Conservation (phyloP, 2,329 filamentous ascomycete genomes). For the Calcarisporium arbuscula region DNA sequence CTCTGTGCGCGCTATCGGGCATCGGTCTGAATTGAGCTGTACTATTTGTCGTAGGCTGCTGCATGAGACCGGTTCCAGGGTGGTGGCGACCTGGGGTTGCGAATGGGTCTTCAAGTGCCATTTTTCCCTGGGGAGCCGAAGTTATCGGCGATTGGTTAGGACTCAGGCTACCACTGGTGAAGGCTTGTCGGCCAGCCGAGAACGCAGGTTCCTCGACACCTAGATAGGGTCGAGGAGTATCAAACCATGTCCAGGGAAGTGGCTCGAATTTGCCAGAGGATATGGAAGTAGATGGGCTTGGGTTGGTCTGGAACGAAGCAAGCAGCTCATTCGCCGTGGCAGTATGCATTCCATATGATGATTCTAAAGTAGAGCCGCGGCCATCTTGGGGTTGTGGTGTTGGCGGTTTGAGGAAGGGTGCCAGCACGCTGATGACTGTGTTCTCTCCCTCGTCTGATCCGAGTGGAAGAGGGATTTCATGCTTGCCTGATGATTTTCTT, state of each 20-base stretch:
- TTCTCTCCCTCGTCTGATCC: conserved; percentile 26
- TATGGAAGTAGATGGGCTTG: conserved; percentile 21
- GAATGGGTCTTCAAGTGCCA: conserved; percentile 26
- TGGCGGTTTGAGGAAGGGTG: conserved; percentile 41
- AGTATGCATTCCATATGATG: conserved; percentile 51
- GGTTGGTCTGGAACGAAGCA: conserved; percentile 28
- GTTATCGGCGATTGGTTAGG: conserved; percentile 17
- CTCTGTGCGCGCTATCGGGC: conserved; percentile 26
- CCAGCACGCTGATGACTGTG: conserved; percentile 41
- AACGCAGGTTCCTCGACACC: conserved; percentile 11
- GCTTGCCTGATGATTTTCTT: no score
- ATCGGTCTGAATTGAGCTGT: no score
- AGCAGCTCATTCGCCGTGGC: conserved; percentile 45
- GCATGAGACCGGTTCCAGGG: no score
- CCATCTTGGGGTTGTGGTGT: conserved; percentile 34
- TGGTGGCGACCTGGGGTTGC: conserved; percentile 17
- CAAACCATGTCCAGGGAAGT: conserved; percentile 48
- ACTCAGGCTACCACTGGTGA: conserved; percentile 19
- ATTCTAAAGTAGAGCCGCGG: conserved; percentile 28
- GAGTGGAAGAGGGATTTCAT: conserved; percentile 1
- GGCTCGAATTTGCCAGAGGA: conserved; percentile 26
- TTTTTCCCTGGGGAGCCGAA: conserved; percentile 6
- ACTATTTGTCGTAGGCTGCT: no score
- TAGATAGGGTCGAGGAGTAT: conserved; percentile 26
- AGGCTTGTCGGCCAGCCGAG: conserved; percentile 18